phyloP scores from a whole-genome alignment of 345 rosid species.

The Mercurialis annua region DNA sequence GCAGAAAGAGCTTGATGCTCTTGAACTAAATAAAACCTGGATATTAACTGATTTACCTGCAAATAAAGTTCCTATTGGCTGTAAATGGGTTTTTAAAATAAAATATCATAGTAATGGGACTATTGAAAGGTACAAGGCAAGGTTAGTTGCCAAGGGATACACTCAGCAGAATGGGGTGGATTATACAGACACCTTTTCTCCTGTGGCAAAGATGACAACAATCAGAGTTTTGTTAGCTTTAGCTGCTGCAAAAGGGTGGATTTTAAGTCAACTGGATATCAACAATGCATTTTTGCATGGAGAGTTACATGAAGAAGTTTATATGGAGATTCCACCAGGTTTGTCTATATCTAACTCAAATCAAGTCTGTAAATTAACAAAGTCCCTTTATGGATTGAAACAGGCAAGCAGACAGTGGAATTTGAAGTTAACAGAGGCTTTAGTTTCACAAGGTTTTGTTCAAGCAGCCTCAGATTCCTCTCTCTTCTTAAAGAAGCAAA shows the following conservation, averaged over 20 bases:
- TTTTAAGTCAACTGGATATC: not conserved
- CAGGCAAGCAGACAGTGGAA: not conserved
- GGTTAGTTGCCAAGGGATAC: no score
- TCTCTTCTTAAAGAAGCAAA: not conserved
- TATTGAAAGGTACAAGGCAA: not conserved
- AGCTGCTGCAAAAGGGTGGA: not conserved
- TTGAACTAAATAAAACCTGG: not conserved
- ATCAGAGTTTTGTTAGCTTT: not conserved
- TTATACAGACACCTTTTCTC: not conserved
- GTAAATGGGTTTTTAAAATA: not conserved
- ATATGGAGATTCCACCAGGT: not conserved
- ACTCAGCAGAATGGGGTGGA: not conserved
- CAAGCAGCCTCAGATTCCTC: not conserved
- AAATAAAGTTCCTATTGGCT: not conserved
- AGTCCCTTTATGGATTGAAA: not conserved
- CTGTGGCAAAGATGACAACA: not conserved
- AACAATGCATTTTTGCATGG: not conserved
- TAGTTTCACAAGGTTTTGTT: not conserved
- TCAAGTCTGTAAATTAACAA: not conserved
- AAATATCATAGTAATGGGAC: not conserved
- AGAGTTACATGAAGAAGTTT: not conserved
- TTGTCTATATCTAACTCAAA: not conserved
- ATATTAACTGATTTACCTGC: not conserved
- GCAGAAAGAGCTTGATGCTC: not conserved
- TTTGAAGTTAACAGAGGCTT: not conserved